phyloP scores from a whole-genome alignment of 257 asterid genomes.

The Lycium barbarum region DNA sequence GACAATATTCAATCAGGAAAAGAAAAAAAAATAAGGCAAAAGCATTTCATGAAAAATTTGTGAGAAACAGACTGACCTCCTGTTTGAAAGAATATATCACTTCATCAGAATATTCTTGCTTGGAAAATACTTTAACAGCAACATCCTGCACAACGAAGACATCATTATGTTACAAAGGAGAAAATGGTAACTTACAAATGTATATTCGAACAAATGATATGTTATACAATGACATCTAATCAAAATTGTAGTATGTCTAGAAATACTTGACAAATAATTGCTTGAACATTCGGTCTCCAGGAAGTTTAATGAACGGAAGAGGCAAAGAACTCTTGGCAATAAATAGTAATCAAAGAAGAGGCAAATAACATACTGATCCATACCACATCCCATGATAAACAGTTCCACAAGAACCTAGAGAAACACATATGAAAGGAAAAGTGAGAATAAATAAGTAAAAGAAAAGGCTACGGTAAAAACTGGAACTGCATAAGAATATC shows the following conservation, averaged over 20 bases:
- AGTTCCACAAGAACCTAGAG: constrained; percentile 91
- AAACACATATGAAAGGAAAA: constrained; percentile 24
- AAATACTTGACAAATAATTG: background rate
- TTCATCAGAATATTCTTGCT: constrained; percentile 88
- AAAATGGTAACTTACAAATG: background rate
- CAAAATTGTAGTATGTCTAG: no score
- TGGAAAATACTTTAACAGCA: constrained; percentile 92
- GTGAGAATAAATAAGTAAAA: constrained; percentile 34
- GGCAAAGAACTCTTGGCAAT: background rate
- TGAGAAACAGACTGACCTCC: constrained; percentile 62
- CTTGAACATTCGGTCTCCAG: background rate
- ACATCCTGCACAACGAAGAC: constrained; percentile 73
- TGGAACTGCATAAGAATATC: background rate
- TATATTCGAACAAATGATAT: background rate
- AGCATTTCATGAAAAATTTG: background rate
- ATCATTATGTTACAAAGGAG: constrained; percentile 32
- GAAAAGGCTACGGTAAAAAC: background rate
- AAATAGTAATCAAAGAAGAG: constrained; percentile 50
- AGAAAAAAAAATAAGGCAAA: background rate
- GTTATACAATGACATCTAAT: background rate
- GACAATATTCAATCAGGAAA: background rate
- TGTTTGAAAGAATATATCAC: constrained; percentile 81
- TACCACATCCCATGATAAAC: constrained; percentile 93
- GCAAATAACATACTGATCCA: constrained; percentile 84
- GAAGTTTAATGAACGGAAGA: background rate